Conservation (phyloP, 139 green algal genomes). For the Ulvella scutata region DNA sequence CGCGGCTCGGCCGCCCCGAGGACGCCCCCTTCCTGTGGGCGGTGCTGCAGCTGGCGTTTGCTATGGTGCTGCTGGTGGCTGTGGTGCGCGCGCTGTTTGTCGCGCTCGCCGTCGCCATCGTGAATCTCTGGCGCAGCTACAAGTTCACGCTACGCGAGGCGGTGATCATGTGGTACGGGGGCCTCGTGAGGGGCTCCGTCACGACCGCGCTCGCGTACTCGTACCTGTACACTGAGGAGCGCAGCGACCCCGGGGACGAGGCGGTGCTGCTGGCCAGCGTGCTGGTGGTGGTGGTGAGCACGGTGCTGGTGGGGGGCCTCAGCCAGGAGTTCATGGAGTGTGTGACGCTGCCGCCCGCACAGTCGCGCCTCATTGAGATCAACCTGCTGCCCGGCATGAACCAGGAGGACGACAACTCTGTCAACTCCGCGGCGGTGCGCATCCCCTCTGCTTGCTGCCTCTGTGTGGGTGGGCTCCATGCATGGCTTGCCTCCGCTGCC, state of each 20-base stretch:
- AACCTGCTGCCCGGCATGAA: neutral
- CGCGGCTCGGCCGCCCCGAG: neutral
- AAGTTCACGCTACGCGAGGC: conserved; percentile 5
- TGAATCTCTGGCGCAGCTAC: conserved; percentile 2
- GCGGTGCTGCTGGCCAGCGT: conserved; percentile 7
- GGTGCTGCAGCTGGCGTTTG: neutral
- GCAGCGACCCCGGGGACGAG: neutral
- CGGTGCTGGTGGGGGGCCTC: conserved; percentile 3
- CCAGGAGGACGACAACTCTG: neutral
- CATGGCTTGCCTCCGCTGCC: no score
- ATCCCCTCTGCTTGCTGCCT: neutral
- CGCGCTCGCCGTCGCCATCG: neutral
- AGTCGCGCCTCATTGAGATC: neutral
- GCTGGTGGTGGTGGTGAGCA: conserved; percentile 11
- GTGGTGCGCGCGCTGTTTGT: neutral
- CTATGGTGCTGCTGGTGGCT: neutral
- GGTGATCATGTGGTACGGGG: conserved; percentile 7
- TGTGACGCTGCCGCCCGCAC: neutral
- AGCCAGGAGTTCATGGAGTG: conserved; percentile 4
- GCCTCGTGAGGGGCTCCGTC: conserved; percentile 12
- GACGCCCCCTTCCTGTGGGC: neutral
- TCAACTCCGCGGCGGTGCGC: neutral
- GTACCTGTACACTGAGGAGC: conserved; percentile 6
- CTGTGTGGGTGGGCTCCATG: no score
- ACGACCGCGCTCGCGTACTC: conserved; percentile 16